Evolutionary conservation across 192 early-diverging fungal species (phyloP).

Genomic region (Ambispora gerdemannii): DNA sequence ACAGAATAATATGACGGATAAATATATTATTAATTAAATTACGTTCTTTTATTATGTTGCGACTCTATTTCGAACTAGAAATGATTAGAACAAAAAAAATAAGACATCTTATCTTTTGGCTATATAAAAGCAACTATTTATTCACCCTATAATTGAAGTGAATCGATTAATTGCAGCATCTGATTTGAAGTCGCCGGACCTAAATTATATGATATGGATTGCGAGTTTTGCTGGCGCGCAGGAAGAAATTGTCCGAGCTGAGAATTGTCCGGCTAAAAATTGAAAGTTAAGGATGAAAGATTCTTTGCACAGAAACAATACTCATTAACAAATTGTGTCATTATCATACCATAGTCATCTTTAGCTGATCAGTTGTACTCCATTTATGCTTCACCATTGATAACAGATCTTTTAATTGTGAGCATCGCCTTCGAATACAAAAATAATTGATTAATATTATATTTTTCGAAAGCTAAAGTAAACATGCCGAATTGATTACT

Average conservation of each 20-base stretch:
- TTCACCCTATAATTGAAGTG: no score
- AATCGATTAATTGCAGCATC: constrained; percentile 4
- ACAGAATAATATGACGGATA: no score
- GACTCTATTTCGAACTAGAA: no score
- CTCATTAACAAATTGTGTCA: not conserved
- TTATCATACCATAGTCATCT: constrained; percentile 12
- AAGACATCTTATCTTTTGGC: no score
- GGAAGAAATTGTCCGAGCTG: not conserved
- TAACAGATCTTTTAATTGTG: constrained; percentile 14
- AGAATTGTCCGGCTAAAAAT: not conserved
- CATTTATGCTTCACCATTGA: constrained; percentile 15
- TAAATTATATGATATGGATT: not conserved
- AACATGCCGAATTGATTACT: constrained; percentile 37
- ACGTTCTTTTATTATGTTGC: no score
- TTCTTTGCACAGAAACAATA: not conserved
- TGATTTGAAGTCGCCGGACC: not conserved
- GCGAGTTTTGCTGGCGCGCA: not conserved
- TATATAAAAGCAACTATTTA: no score
- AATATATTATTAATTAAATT: no score
- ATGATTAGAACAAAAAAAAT: no score
- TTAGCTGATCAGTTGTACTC: constrained; percentile 7
- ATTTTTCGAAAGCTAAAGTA: no score
- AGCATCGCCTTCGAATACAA: constrained; percentile 8
- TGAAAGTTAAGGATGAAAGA: not conserved
- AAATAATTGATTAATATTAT: not conserved